Percentiles rank a stretch among this genome's conserved stretches.
Evolutionary conservation across 2,329 filamentous ascomycete genomes (phyloP).

Genomic region (Curvularia sp.): DNA sequence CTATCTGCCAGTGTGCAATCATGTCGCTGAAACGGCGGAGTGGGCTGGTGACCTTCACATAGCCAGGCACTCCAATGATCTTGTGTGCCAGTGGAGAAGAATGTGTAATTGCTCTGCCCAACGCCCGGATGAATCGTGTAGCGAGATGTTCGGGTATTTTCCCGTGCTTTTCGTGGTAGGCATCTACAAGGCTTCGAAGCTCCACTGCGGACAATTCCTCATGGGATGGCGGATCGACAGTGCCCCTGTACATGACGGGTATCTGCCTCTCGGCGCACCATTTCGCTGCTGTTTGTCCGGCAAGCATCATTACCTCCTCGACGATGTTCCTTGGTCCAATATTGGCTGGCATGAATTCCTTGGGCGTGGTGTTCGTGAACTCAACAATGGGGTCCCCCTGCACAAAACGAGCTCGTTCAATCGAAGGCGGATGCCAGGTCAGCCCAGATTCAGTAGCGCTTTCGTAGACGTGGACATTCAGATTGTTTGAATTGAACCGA

Average conservation of each 20-base stretch:
- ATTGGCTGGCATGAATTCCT: slow-evolving; percentile 19
- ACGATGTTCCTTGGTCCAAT: slow-evolving; percentile 43
- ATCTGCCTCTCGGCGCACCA: slow-evolving; percentile 63
- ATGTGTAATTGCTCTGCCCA: slow-evolving; percentile 55
- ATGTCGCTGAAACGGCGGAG: slow-evolving; percentile 68
- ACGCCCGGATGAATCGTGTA: slow-evolving; percentile 52
- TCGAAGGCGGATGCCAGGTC: slow-evolving; percentile 52
- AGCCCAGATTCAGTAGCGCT: slow-evolving; percentile 41
- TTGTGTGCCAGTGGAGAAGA: slow-evolving; percentile 59
- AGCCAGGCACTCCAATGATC: slow-evolving; percentile 60
- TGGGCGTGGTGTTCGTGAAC: slow-evolving; percentile 19
- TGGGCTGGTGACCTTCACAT: slow-evolving; percentile 67
- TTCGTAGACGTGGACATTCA: slow-evolving; percentile 50
- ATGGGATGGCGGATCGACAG: slow-evolving; percentile 29
- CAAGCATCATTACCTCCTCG: slow-evolving; percentile 62
- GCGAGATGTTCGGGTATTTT: slow-evolving; percentile 48
- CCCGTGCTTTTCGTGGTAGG: slow-evolving; percentile 48
- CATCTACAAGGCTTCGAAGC: slow-evolving; percentile 47
- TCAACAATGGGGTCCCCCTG: slow-evolving; percentile 57
- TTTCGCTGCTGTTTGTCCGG: slow-evolving; percentile 57
- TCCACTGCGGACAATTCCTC: slow-evolving; percentile 23
- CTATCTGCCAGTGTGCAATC: slow-evolving; percentile 69
- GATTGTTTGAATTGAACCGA: slow-evolving; percentile 38
- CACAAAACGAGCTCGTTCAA: slow-evolving; percentile 47
- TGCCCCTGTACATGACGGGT: slow-evolving; percentile 60